phyloP scores from a whole-genome alignment of 768 basidiomycete species.

The Collybia mongolica region DNA sequence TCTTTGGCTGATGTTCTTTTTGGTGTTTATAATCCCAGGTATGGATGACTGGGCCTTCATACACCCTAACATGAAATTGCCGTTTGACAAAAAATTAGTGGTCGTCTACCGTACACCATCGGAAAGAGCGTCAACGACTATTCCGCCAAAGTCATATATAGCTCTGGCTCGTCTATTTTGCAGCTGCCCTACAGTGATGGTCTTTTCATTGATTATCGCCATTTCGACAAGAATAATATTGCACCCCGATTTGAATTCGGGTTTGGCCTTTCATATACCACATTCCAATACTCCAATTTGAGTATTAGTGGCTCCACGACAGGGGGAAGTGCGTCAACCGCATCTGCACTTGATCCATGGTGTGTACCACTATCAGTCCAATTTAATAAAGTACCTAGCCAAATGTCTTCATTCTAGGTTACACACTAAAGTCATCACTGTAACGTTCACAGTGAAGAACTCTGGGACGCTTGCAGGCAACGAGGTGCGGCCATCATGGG shows the following conservation, averaged over 20 bases:
- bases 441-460: conserved; percentile 53
- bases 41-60: conserved; percentile 9
- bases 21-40: conserved; percentile 60
- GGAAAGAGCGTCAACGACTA: conserved; percentile 48
- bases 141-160: conserved; percentile 45
- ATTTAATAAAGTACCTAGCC: neutral
- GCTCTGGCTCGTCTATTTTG: conserved; percentile 31
- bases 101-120: conserved; percentile 51
- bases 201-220: conserved; percentile 56
- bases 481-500: conserved; percentile 37
- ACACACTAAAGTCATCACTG: conserved; percentile 49
- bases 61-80: neutral
- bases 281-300: conserved; percentile 48
- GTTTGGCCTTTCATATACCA: conserved; percentile 57
- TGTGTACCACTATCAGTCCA: conserved; percentile 14
- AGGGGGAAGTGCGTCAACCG: conserved; percentile 42
- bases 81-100: conserved; percentile 20
- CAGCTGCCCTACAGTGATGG: conserved; percentile 61
- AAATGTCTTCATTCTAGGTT: conserved; percentile 32
- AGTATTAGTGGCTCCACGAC: conserved; percentile 38
- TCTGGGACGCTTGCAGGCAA: conserved; percentile 51
- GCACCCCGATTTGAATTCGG: conserved; percentile 50
- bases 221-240: conserved; percentile 48
- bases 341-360: conserved; percentile 54
- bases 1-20: conserved; percentile 57